Percentiles rank a stretch among this genome's conserved stretches.
phyloP scores from a whole-genome alignment of 148 eudicot species.

The Vaccinium darrowii region DNA sequence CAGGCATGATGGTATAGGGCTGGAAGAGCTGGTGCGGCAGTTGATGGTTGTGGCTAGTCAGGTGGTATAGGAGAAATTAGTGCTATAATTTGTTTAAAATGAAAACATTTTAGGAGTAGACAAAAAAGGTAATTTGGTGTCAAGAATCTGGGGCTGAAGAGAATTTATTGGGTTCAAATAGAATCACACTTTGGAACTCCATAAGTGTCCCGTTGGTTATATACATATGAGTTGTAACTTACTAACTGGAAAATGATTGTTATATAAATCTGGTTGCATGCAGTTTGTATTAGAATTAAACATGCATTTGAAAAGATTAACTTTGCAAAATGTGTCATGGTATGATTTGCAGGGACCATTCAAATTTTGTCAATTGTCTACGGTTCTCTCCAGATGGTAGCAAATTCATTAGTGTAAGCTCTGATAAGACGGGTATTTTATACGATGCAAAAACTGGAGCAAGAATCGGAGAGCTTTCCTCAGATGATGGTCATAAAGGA shows the following conservation, averaged over 20 bases:
- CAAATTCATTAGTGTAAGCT: constrained; percentile 87
- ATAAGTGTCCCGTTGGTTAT: not conserved
- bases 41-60: not conserved
- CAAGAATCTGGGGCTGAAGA: not conserved
- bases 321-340: constrained; percentile 1
- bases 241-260: not conserved
- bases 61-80: not conserved
- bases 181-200: not conserved
- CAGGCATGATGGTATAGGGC: not conserved
- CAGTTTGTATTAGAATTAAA: not conserved
- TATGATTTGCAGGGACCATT: constrained; percentile 65
- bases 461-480: constrained; percentile 73
- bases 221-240: not conserved
- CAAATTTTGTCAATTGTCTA: constrained; percentile 90
- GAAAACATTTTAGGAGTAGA: not conserved
- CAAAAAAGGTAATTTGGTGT: not conserved
- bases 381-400: constrained; percentile 94
- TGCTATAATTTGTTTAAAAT: not conserved
- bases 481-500: constrained; percentile 86
- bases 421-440: constrained; percentile 82
- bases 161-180: not conserved
- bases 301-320: not conserved
- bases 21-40: too few relatives aligned
- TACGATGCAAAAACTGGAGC: constrained; percentile 90
- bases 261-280: not conserved